Percentiles rank a stretch among this genome's conserved stretches.
Evolutionary conservation across 148 eudicot genomes (phyloP).

Genomic region (Rhododendron ferrugineum): DNA sequence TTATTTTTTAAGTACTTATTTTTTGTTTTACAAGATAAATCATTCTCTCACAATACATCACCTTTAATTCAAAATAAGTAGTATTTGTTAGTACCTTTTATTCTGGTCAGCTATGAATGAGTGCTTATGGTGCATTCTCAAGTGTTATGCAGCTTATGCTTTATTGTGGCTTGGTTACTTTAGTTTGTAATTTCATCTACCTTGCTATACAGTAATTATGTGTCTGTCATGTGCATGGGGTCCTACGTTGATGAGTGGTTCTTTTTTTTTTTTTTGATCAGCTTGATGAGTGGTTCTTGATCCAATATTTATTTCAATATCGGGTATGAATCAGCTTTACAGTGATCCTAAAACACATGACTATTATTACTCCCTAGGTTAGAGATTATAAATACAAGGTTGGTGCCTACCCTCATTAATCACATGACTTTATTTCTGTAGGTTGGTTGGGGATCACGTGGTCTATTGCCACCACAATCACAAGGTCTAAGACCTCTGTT

Average conservation of each 20-base stretch:
- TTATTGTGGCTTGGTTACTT: background rate
- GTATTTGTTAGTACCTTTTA: too few species aligned
- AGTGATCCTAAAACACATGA: background rate
- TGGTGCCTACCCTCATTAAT: background rate
- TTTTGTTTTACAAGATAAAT: too few species aligned
- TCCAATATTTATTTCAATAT: background rate
- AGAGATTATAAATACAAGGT: background rate
- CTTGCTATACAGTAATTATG: background rate
- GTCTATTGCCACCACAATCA: background rate
- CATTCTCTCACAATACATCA: too few species aligned
- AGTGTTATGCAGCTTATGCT: too few species aligned
- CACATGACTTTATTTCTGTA: background rate
- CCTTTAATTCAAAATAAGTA: too few species aligned
- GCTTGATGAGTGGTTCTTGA: background rate
- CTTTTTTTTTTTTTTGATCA: too few species aligned
- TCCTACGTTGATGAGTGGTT: background rate
- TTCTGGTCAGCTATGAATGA: too few species aligned
- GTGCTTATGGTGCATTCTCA: too few species aligned
- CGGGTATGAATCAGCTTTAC: background rate
- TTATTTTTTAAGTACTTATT: too few species aligned
- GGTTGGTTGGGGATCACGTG: background rate
- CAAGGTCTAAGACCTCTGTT: background rate
- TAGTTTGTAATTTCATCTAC: too few species aligned
- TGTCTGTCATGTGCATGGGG: background rate
- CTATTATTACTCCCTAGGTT: background rate